Evolutionary conservation across 768 basidiomycete species (phyloP), one percentile per base, ranked within the genome.

Genomic region (Mycena amicta): DNA sequence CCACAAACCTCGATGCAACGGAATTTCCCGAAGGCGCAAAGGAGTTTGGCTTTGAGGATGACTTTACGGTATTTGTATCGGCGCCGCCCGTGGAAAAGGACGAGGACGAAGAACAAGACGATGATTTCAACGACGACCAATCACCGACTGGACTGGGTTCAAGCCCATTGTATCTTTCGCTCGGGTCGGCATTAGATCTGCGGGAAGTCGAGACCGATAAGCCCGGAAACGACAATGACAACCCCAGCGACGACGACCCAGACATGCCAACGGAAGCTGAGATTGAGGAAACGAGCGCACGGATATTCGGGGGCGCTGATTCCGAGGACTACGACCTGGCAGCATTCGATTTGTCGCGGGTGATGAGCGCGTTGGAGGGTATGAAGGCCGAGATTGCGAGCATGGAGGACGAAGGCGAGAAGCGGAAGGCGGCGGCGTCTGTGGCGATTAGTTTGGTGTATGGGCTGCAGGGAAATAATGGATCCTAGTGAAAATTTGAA

Each of bases 31-130:
- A 55, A 41, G 23, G 41, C 27, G 50, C 26, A 23, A 30, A 51
- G 57, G 64, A 68, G 22, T 65, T 69, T 51, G 78, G 77, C 3
- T 84, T 93, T 63, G 92, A 93, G 53, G 92, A 93, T 66, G 89
- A 94, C 69, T 94, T 94, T 66, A 80, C 85, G 2, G 85, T 83
- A 27, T 90, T 90, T 61, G 80, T 91, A 18, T 86, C 87, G 29
- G 88, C 87, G n/a, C 82, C 75, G 46, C 56, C 67, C 27, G 61
- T 59, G 25, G 50, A 53, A 51, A 39, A 29, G 33, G 60, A 58
- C 60, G 56, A 67, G 62, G 66, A 73, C 65, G 55, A 72, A 66
- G 50, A 62, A 71, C 62, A 68, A 25, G 56, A 59, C 40, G 61
- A 62, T 28, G 60, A 62, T n/a, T 61, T 62, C 27, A 64, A 57